Conservation (phyloP, 1,139 yeast genomes). For the Wickerhamomyces sp. region DNA sequence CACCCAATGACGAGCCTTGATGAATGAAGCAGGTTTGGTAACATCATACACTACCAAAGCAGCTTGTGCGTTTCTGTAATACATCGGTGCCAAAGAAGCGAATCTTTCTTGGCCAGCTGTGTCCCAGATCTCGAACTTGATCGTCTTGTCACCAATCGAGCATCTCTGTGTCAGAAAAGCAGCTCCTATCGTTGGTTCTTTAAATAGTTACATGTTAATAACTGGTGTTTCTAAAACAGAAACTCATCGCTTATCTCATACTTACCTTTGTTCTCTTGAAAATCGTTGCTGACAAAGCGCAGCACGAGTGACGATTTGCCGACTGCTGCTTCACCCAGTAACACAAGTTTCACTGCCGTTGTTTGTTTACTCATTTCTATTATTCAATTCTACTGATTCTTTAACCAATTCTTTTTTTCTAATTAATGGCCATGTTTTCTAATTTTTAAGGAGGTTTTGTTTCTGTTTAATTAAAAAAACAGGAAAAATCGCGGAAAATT, state of each 20-base stretch:
- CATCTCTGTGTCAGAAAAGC: constrained; percentile 96
- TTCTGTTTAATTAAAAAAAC: too few species aligned
- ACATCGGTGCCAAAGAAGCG: constrained; percentile 96
- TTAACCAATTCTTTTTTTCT: neutral
- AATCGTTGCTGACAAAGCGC: constrained; percentile 91
- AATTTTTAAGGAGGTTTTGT: too few species aligned
- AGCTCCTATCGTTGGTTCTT: constrained; percentile 95
- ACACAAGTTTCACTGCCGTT: constrained; percentile 81
- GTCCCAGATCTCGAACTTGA: constrained; percentile 95
- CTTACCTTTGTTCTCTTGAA: constrained; percentile 82
- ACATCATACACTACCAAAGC: constrained; percentile 95
- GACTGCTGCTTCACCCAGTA: constrained; percentile 96
- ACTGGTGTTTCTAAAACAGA: neutral
- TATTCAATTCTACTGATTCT: neutral
- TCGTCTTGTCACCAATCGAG: constrained; percentile 82
- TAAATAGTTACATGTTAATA: constrained; percentile 4
- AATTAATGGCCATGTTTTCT: constrained; percentile 10
- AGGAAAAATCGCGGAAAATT: too few species aligned
- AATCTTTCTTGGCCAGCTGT: constrained; percentile 98
- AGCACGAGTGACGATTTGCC: constrained; percentile 92
- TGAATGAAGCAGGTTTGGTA: constrained; percentile 94
- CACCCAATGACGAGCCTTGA: constrained; percentile 99
- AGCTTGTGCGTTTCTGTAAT: constrained; percentile 97
- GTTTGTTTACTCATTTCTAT: constrained; percentile 35
- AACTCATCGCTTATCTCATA: neutral